These are phyloP conservation scores for Daldinia grandis DNA, from an alignment of 495 filamentous ascomycete genomes.

Conservation along the genomic window DNA sequence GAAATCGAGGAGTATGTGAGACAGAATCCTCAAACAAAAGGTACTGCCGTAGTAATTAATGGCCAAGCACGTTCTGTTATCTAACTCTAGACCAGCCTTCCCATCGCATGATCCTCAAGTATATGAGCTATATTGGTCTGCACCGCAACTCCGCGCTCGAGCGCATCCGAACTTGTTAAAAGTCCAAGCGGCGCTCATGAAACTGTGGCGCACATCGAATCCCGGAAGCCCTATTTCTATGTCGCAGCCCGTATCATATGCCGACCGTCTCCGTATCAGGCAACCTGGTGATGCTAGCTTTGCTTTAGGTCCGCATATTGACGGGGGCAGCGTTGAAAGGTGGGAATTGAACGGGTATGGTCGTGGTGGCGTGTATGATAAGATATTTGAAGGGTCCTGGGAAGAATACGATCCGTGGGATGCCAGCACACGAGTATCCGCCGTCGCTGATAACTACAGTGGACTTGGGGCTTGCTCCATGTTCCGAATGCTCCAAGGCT, in stretches of 20 bases:
- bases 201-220: slow-evolving; percentile 73
- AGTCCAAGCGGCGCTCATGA: slow-evolving; percentile 76
- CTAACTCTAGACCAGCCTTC: slow-evolving; percentile 57
- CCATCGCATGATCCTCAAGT: slow-evolving; percentile 70
- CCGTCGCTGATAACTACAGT: slow-evolving; percentile 79
- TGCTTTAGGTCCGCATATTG: slow-evolving; percentile 84
- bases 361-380: slow-evolving; percentile 70
- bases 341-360: slow-evolving; percentile 88
- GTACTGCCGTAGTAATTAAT: slow-evolving; percentile 29
- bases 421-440: slow-evolving; percentile 70
- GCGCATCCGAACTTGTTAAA: slow-evolving; percentile 74
- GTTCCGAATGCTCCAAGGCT: slow-evolving; percentile 89
- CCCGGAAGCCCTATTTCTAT: slow-evolving; percentile 66
- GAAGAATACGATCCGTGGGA: slow-evolving; percentile 86
- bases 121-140: slow-evolving; percentile 90
- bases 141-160: slow-evolving; percentile 76
- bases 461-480: slow-evolving; percentile 84
- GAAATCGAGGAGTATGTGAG: slow-evolving; percentile 67
- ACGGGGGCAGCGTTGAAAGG: slow-evolving; percentile 84
- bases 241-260: slow-evolving; percentile 73
- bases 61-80: not conserved
- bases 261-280: slow-evolving; percentile 83
- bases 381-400: slow-evolving; percentile 79
- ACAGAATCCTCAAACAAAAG: slow-evolving; percentile 66
- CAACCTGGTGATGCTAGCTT: slow-evolving; percentile 79